phyloP scores from a whole-genome alignment of 352 stramenopile species.

The Aphanomyces stellatus region DNA sequence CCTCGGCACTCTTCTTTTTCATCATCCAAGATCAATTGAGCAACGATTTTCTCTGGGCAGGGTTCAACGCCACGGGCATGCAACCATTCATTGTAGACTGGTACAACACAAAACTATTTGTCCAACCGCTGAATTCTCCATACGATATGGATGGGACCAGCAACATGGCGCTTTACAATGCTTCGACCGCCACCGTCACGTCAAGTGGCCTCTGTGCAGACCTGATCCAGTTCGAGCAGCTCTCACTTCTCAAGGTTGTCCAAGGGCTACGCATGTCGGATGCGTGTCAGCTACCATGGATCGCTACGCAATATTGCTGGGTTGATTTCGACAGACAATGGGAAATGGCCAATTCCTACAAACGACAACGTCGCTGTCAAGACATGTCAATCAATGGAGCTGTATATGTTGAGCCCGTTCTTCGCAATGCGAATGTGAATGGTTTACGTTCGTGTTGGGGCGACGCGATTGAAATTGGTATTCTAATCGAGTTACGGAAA shows the following conservation, averaged over 20 bases:
- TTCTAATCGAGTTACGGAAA: too few relatives aligned
- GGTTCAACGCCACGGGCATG: slow-evolving; percentile 1
- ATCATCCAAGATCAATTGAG: neutral
- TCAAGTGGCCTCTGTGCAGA: neutral
- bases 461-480: too few relatives aligned
- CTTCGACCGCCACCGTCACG: neutral
- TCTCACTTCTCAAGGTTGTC: neutral
- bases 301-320: slow-evolving; percentile 2
- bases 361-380: neutral
- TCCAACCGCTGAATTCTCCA: neutral
- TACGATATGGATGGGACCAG: neutral
- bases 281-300: neutral
- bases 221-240: neutral
- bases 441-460: too few relatives aligned
- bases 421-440: too few relatives aligned
- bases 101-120: neutral
- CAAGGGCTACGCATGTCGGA: neutral
- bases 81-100: neutral
- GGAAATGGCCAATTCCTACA: neutral
- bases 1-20: neutral
- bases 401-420: too few relatives aligned
- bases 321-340: neutral
- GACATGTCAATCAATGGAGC: neutral
- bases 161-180: neutral
- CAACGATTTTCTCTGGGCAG: slow-evolving; percentile 2